Evolutionary conservation across 805 yeast genomes (phyloP).

Genomic region (Cephaloascus fragrans): DNA sequence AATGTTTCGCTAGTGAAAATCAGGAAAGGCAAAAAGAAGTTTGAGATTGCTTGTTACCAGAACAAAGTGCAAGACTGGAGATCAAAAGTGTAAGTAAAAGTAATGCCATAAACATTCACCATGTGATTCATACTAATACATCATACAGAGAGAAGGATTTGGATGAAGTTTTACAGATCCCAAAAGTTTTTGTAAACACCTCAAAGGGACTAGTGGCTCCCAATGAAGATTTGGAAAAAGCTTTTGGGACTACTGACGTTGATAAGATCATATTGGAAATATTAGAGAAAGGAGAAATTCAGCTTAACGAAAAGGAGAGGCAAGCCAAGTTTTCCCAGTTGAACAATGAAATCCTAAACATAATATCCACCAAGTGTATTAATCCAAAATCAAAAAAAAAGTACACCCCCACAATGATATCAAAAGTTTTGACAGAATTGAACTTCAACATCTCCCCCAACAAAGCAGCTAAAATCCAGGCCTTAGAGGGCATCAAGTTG

Average conservation of each 20-base stretch:
- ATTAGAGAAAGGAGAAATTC: constrained; percentile 85
- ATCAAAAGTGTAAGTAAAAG: constrained; percentile 47
- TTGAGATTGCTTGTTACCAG: constrained; percentile 93
- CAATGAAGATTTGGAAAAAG: constrained; percentile 64
- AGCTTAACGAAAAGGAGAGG: constrained; percentile 88
- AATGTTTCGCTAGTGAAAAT: constrained; percentile 89
- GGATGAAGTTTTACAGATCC: constrained; percentile 93
- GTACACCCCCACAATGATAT: constrained; percentile 91
- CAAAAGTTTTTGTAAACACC: constrained; percentile 87
- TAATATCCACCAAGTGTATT: constrained; percentile 82
- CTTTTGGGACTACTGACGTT: constrained; percentile 69
- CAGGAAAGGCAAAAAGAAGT: constrained; percentile 84
- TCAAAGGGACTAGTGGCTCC: constrained; percentile 93
- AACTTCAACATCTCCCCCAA: constrained; percentile 71
- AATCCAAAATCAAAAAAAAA: constrained; percentile 85
- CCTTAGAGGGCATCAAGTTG: constrained; percentile 80
- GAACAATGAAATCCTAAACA: constrained; percentile 72
- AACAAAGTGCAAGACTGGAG: constrained; percentile 96
- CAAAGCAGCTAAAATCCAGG: constrained; percentile 78
- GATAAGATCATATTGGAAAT: constrained; percentile 75
- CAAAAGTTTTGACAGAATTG: constrained; percentile 68
- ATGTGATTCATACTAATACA: background rate
- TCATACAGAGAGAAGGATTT: constrained; percentile 64
- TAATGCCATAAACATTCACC: too few relatives aligned
- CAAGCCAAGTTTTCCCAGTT: constrained; percentile 62